Conservation (phyloP, 1,139 yeast genomes). For the Lodderomyces margitis region DNA sequence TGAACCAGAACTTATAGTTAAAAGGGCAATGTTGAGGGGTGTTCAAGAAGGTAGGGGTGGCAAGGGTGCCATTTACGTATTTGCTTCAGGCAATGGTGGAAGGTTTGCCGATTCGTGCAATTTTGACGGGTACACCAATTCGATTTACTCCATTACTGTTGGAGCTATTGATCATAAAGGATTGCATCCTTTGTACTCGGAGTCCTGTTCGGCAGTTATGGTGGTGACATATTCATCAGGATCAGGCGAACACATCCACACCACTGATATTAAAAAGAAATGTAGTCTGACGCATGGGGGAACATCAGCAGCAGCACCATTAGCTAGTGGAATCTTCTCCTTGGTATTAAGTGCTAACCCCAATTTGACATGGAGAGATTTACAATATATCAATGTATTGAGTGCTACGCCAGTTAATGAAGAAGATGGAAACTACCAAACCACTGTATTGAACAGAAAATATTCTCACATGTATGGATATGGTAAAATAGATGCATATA, state of each 20-base stretch:
- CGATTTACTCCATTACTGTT: slow-evolving; percentile 91
- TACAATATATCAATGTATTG: slow-evolving; percentile 78
- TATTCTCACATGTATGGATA: slow-evolving; percentile 90
- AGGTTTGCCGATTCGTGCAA: slow-evolving; percentile 83
- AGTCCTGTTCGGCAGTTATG: slow-evolving; percentile 92
- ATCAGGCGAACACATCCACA: slow-evolving; percentile 83
- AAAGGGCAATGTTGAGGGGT: slow-evolving; percentile 80
- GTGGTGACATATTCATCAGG: slow-evolving; percentile 96
- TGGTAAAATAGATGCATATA: slow-evolving; percentile 86
- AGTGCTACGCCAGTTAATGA: slow-evolving; percentile 71
- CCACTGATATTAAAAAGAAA: slow-evolving; percentile 75
- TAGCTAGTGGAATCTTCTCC: slow-evolving; percentile 93
- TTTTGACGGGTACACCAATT: slow-evolving; percentile 96
- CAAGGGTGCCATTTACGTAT: slow-evolving; percentile 87
- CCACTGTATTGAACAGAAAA: slow-evolving; percentile 54
- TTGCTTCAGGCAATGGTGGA: slow-evolving; percentile 97
- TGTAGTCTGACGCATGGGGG: slow-evolving; percentile 88
- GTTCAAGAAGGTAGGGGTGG: slow-evolving; percentile 78
- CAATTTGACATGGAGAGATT: slow-evolving; percentile 90
- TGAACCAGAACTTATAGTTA: slow-evolving; percentile 76
- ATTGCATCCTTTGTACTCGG: slow-evolving; percentile 83
- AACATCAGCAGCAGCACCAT: slow-evolving; percentile 98
- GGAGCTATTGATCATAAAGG: slow-evolving; percentile 91
- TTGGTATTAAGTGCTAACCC: slow-evolving; percentile 82
- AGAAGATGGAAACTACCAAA: slow-evolving; percentile 69